phyloP scores from a whole-genome alignment of 208 protist species.

The Leishmania tarentolae region DNA sequence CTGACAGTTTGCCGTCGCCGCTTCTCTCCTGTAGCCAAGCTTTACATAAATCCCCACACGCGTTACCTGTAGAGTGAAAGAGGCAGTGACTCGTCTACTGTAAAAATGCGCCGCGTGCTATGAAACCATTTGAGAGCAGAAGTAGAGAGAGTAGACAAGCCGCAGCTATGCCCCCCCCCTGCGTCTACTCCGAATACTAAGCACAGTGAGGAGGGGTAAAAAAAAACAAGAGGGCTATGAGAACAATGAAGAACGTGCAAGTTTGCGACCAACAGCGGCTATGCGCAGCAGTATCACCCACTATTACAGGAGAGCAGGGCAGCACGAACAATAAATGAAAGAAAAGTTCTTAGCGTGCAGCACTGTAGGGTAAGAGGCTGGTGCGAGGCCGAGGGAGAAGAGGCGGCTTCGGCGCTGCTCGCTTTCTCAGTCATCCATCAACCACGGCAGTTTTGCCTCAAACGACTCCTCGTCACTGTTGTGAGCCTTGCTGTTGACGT shows the following conservation, averaged over 20 bases:
- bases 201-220: neutral
- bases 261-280: neutral
- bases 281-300: neutral
- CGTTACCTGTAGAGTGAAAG: neutral
- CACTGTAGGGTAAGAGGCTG: neutral
- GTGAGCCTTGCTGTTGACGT: slow-evolving; percentile 9
- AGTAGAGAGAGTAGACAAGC: too few species aligned
- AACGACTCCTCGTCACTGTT: slow-evolving; percentile 33
- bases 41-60: neutral
- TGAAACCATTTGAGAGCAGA: neutral
- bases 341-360: neutral
- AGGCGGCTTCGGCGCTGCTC: neutral
- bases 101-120: neutral
- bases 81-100: neutral
- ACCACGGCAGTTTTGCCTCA: slow-evolving; percentile 57
- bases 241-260: neutral
- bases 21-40: neutral
- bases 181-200: neutral
- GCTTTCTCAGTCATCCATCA: slow-evolving; percentile 21
- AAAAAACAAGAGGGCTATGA: neutral
- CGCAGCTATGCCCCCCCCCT: neutral
- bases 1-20: neutral
- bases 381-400: neutral
- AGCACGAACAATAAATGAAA: neutral
- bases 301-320: neutral